These are phyloP conservation scores for Paraphoma chrysanthemicola DNA, from an alignment of 2,329 filamentous ascomycete species.

Conservation along the genomic window DNA sequence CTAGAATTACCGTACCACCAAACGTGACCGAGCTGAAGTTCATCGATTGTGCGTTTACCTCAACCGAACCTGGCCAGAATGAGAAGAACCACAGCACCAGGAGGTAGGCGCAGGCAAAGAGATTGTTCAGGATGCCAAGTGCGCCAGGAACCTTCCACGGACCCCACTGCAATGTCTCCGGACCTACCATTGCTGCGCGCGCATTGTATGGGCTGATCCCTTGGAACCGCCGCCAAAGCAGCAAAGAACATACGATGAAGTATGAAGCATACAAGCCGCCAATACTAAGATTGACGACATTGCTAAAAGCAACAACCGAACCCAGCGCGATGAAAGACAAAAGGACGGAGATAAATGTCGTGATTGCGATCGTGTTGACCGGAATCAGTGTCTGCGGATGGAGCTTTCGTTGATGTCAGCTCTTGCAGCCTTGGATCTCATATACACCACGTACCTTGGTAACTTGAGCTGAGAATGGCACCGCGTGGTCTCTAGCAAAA, in stretches of 20 bases:
- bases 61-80: constrained; percentile 30
- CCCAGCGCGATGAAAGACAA: constrained; percentile 60
- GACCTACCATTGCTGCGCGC: constrained; percentile 8
- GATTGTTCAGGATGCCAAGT: constrained; percentile 29
- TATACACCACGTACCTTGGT: constrained; percentile 17
- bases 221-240: constrained; percentile 36
- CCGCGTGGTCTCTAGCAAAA: constrained; percentile 49
- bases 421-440: constrained; percentile 4
- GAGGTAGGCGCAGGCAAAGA: constrained; percentile 30
- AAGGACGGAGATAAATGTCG: constrained; percentile 48
- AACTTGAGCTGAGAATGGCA: constrained; percentile 45
- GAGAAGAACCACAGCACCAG: constrained; percentile 37
- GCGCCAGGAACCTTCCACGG: constrained; percentile 28
- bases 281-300: constrained; percentile 36
- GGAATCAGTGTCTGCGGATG: constrained; percentile 38
- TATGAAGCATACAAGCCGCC: constrained; percentile 36
- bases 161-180: constrained; percentile 25
- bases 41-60: constrained; percentile 28
- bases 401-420: constrained; percentile 22
- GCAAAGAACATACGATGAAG: constrained; percentile 25
- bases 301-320: constrained; percentile 33
- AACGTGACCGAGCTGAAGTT: constrained; percentile 39
- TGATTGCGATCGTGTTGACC: constrained; percentile 35
- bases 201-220: background rate
- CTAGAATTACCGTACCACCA: constrained; percentile 19